Evolutionary conservation across 2,329 filamentous ascomycete genomes (phyloP), one percentile per base, ranked within the genome.

Genomic region (Penicillium paneum): DNA sequence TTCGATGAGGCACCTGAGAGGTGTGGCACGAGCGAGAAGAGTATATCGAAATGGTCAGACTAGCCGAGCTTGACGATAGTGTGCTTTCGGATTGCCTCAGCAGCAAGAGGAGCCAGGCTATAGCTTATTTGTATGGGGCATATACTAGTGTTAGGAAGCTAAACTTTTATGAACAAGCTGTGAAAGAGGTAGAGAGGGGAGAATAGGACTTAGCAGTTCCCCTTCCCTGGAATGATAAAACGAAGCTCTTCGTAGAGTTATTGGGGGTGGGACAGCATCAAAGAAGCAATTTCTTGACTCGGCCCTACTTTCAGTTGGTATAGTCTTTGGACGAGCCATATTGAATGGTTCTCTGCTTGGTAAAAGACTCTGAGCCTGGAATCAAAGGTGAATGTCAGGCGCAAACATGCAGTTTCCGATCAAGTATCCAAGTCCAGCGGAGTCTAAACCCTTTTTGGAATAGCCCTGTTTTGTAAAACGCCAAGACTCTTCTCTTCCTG

Each of bases 201-300:
- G 21, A 24, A 24, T 24, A 24, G 5, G 5, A 24, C 21, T 24
- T 5, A 24, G 21, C 21, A 24, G 21, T 24, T 24, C 21, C 21
- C 21, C 21, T 24, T 4, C 2, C 17, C 6, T 38, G 17, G 7
- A 36, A 21, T 38, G 36, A 38, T 19, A 38, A 38, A 5, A 21
- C 17, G 17, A 38, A 21, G 19, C 36, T 38, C 36, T 8, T 21
- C 17, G 17, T 24, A 24, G 21, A 24, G 21, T 24, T 24, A 24
- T 24, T 24, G 34, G n/a, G 34, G 17, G 21, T 21, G 17, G 7
- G 17, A 28, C 58, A 8, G 49, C 51, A 48, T 71, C 69, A 38
- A 68, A 70, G 45, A 66, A 69, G 63, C 63, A 7, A 70, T 58
- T 39, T 71, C 68, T 50, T 71, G 69, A 8, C 66, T 61, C 6